Percentiles rank a stretch among this genome's conserved stretches.
Evolutionary conservation across 2,329 filamentous ascomycete genomes (phyloP).

Genomic region (Fusarium irregulare): DNA sequence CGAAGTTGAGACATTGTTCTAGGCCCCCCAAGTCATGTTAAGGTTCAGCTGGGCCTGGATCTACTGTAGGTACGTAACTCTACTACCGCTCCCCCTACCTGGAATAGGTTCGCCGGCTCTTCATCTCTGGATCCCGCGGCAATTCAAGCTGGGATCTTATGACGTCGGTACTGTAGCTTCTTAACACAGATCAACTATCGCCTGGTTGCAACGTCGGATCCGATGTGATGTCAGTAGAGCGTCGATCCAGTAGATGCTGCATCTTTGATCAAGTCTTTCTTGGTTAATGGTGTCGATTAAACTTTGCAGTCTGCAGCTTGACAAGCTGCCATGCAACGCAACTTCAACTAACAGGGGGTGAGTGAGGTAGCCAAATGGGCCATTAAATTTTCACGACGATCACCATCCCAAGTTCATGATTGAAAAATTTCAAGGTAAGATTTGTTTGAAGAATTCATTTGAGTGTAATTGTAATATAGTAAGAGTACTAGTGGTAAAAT

Average conservation of each 20-base stretch:
- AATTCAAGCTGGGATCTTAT: slow-evolving; percentile 16
- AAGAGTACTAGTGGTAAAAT: slow-evolving; percentile 24
- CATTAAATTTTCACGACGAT: slow-evolving; percentile 12
- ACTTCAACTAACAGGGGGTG: not conserved
- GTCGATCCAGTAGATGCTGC: slow-evolving; percentile 7
- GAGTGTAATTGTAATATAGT: slow-evolving; percentile 23
- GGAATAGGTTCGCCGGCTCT: slow-evolving; percentile 12
- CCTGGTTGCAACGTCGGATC: slow-evolving; percentile 10
- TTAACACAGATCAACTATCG: slow-evolving; percentile 9
- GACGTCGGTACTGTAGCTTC: slow-evolving; percentile 19
- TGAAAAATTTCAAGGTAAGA: not conserved
- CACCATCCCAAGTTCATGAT: slow-evolving; percentile 2
- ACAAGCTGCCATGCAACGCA: slow-evolving; percentile 2
- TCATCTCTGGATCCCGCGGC: slow-evolving; percentile 2
- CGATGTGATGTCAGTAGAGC: slow-evolving; percentile 21
- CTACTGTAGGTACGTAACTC: slow-evolving; percentile 5
- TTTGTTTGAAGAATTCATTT: slow-evolving; percentile 17
- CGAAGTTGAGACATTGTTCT: not conserved
- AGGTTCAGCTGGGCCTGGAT: not conserved
- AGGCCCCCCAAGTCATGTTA: not conserved
- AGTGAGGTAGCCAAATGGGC: not conserved
- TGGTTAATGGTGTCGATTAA: not conserved
- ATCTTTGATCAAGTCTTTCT: not conserved
- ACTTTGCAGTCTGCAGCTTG: not conserved
- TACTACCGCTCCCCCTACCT: not conserved